Percentiles rank a stretch among this genome's conserved stretches.
Conservation (phyloP, 345 rosid genomes). For the Ceriops zippeliana region DNA sequence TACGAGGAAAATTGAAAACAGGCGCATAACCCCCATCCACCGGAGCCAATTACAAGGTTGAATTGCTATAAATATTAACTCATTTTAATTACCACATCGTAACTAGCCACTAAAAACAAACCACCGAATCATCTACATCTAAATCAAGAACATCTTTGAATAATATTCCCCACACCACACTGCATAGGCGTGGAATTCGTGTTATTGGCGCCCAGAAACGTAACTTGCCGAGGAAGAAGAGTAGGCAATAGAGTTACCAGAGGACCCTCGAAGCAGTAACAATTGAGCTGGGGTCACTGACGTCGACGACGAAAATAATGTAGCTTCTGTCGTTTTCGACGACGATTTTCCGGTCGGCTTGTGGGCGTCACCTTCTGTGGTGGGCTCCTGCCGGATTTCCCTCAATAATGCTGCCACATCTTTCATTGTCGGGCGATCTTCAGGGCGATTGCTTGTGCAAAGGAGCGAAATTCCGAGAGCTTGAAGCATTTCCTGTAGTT, state of each 20-base stretch:
- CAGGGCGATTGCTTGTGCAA: slow-evolving; percentile 63
- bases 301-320: slow-evolving; percentile 30
- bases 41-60: no score
- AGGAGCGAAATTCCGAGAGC: slow-evolving; percentile 75
- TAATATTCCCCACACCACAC: neutral
- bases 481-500: slow-evolving; percentile 84
- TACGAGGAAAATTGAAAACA: no score
- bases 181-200: neutral
- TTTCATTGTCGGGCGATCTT: slow-evolving; percentile 90
- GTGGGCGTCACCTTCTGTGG: slow-evolving; percentile 28
- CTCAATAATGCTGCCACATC: slow-evolving; percentile 72
- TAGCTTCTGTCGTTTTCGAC: slow-evolving; percentile 19
- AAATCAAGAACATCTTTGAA: neutral
- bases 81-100: no score
- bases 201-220: slow-evolving; percentile 21
- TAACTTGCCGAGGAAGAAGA: slow-evolving; percentile 42
- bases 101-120: no score
- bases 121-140: neutral
- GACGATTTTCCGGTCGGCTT: slow-evolving; percentile 31
- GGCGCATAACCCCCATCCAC: no score
- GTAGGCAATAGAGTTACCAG: slow-evolving; percentile 39
- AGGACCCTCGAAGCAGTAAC: slow-evolving; percentile 39
- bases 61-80: no score
- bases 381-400: slow-evolving; percentile 56
- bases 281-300: slow-evolving; percentile 49